These are phyloP conservation scores for Podospora bellae-mahoneyi DNA, from an alignment of 495 filamentous ascomycete species.

Conservation along the genomic window DNA sequence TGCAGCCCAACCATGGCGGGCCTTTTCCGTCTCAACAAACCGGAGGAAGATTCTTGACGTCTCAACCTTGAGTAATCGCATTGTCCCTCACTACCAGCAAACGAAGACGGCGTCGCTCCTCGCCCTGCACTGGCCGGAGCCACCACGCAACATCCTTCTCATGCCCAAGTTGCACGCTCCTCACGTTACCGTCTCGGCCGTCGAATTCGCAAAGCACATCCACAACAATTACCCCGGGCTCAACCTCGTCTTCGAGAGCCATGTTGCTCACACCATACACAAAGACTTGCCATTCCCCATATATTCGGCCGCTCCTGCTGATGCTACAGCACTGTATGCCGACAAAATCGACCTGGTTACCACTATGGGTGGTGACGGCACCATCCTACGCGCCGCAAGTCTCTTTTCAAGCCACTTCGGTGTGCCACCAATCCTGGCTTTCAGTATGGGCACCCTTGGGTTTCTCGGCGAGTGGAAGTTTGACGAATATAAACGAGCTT, in stretches of 20 bases:
- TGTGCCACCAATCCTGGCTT: slow-evolving; percentile 89
- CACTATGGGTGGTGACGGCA: slow-evolving; percentile 93
- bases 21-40: slow-evolving; percentile 45
- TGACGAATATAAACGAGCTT: slow-evolving; percentile 81
- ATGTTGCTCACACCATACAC: slow-evolving; percentile 70
- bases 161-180: slow-evolving; percentile 80
- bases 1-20: slow-evolving; percentile 23
- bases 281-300: slow-evolving; percentile 72
- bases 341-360: slow-evolving; percentile 79
- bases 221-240: slow-evolving; percentile 73
- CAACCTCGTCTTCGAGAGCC: slow-evolving; percentile 77
- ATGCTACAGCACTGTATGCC: slow-evolving; percentile 37
- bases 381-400: slow-evolving; percentile 85
- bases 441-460: slow-evolving; percentile 94
- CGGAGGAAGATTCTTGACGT: slow-evolving; percentile 49
- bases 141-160: slow-evolving; percentile 84
- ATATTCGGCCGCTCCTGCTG: slow-evolving; percentile 54
- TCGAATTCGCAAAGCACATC: slow-evolving; percentile 81
- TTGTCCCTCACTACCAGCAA: slow-evolving; percentile 50
- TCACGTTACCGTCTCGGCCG: slow-evolving; percentile 63
- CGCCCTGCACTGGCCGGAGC: slow-evolving; percentile 79
- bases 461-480: slow-evolving; percentile 98
- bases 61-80: slow-evolving; percentile 50
- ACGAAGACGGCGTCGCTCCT: slow-evolving; percentile 58
- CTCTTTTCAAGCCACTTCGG: slow-evolving; percentile 77